These are phyloP conservation scores for Blastobotrys proliferans DNA, from an alignment of 1,139 yeast species.

Conservation along the genomic window DNA sequence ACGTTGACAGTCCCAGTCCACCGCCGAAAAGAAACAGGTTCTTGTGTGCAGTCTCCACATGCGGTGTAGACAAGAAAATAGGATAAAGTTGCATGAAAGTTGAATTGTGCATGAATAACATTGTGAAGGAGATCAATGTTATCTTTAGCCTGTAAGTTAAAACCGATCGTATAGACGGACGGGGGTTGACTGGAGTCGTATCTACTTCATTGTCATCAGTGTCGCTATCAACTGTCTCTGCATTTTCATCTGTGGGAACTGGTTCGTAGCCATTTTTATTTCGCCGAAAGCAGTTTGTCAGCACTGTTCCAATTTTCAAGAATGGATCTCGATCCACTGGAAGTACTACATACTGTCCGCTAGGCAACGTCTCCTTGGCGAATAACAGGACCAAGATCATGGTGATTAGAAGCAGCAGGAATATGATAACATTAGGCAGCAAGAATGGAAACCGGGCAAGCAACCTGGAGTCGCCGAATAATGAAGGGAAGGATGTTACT, in stretches of 20 bases:
- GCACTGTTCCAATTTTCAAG: conserved; percentile 29
- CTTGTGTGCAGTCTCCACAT: conserved; percentile 27
- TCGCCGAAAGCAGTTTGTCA: conserved; percentile 9
- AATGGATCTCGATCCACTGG: conserved; percentile 48
- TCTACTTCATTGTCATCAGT: conserved; percentile 10
- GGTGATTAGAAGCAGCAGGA: conserved; percentile 36
- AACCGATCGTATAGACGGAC: conserved; percentile 12
- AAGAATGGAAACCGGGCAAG: conserved; percentile 51
- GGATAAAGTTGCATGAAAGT: conserved; percentile 57
- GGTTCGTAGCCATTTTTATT: conserved; percentile 3
- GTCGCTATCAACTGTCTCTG: conserved; percentile 4
- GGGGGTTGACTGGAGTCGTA: no score
- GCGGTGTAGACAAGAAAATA: conserved; percentile 51
- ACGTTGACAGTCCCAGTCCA: conserved; percentile 46
- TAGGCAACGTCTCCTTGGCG: conserved; percentile 51
- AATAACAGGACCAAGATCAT: conserved; percentile 44
- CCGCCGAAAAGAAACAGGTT: conserved; percentile 44
- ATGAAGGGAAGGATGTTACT: conserved; percentile 25
- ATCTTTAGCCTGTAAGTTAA: conserved; percentile 28
- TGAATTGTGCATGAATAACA: conserved; percentile 47
- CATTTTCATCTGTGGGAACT: conserved; percentile 14
- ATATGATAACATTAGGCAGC: conserved; percentile 55
- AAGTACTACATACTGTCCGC: conserved; percentile 41
- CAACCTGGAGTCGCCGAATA: conserved; percentile 26
- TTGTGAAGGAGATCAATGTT: conserved; percentile 24